Conservation (phyloP, 176 grass and related monocot species). For the Oryza glumipatula region DNA sequence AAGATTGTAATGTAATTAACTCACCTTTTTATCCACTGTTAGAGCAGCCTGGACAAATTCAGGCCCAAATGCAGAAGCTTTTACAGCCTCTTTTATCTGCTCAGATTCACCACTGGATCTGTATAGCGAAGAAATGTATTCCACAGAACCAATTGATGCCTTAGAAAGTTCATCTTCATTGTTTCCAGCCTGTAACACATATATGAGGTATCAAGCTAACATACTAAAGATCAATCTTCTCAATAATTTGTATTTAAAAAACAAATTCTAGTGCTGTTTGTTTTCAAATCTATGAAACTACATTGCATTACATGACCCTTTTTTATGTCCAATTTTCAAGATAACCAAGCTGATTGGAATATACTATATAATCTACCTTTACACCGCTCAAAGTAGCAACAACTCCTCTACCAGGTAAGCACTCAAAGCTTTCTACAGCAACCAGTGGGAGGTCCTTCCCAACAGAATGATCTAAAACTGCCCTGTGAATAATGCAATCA, state of each 20-base stretch:
- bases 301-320: neutral
- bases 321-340: neutral
- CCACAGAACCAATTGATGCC: constrained; percentile 94
- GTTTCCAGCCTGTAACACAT: constrained; percentile 52
- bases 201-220: constrained; percentile 23
- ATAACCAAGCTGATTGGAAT: constrained; percentile 23
- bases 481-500: constrained; percentile 69
- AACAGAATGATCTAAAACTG: constrained; percentile 87
- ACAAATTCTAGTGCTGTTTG: neutral
- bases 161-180: constrained; percentile 58
- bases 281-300: constrained; percentile 15
- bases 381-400: constrained; percentile 80
- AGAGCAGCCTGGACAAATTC: constrained; percentile 97
- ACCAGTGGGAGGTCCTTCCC: constrained; percentile 87
- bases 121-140: constrained; percentile 82
- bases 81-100: constrained; percentile 73
- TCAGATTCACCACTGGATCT: constrained; percentile 82
- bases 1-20: constrained; percentile 24
- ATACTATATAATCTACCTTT: constrained; percentile 58
- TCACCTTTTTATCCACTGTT: constrained; percentile 88
- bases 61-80: constrained; percentile 71
- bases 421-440: constrained; percentile 92
- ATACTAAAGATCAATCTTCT: constrained; percentile 21
- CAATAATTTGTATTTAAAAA: neutral
- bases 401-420: constrained; percentile 89